Conservation (phyloP, 176 grass and related monocot species). For the Avena eriantha region DNA sequence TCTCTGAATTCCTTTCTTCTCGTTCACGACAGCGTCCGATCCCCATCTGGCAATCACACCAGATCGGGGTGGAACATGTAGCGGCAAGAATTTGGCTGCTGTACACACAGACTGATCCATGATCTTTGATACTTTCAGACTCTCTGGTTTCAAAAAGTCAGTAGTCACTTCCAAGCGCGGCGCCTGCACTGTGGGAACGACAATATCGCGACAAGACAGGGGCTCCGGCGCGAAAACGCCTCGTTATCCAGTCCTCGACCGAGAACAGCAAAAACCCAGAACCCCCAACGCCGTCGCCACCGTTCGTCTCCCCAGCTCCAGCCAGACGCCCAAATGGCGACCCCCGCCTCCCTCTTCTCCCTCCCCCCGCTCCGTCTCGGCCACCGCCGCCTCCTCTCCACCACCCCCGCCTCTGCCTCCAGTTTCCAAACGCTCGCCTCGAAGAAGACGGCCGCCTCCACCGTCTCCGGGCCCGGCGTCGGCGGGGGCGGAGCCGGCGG, state of each 20-base stretch:
- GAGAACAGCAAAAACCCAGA: conserved; percentile 35
- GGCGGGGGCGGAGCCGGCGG: conserved; percentile 34
- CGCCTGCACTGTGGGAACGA: neutral
- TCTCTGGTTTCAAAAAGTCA: too few species aligned
- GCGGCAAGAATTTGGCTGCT: neutral
- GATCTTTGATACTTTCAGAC: too few species aligned
- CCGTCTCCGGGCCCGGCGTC: neutral
- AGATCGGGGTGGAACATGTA: too few species aligned
- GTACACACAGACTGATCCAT: neutral
- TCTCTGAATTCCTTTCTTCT: too few species aligned
- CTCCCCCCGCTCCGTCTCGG: conserved; percentile 31
- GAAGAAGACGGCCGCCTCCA: conserved; percentile 50
- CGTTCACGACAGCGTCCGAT: too few species aligned
- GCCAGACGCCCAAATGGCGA: conserved; percentile 47
- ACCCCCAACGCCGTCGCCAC: conserved; percentile 33
- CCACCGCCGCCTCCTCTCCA: conserved; percentile 5
- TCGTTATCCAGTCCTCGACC: conserved; percentile 44
- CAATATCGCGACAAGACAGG: neutral
- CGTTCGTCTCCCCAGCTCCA: conserved; percentile 28
- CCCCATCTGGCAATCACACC: too few species aligned
- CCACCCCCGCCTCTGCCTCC: neutral
- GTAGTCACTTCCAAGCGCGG: neutral
- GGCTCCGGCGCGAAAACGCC: neutral
- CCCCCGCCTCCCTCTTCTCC: conserved; percentile 50
- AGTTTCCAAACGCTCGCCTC: conserved; percentile 45